Conservation (phyloP, 1,284 basidiomycete species). For the Ustilago vetiveriae region DNA sequence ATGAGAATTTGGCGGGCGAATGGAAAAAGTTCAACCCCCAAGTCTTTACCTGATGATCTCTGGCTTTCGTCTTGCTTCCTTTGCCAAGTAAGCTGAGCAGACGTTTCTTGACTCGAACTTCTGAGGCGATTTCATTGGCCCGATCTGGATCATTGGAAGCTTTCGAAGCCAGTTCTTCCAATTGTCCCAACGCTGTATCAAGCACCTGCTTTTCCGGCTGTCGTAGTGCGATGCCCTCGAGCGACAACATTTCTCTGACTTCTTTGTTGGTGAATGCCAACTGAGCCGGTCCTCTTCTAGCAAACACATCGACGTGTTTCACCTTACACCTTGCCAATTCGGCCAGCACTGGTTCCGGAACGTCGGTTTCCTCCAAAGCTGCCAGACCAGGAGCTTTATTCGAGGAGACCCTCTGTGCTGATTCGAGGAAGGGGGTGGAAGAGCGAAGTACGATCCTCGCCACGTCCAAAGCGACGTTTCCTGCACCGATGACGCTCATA, state of each 20-base stretch:
- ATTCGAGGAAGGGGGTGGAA: constrained; percentile 39
- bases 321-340: constrained; percentile 76
- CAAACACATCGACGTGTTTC: constrained; percentile 82
- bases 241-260: constrained; percentile 84
- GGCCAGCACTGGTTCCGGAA: constrained; percentile 80
- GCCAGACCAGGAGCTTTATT: constrained; percentile 67
- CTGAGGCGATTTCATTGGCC: constrained; percentile 31
- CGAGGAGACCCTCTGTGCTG: constrained; percentile 11
- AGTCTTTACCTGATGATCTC: constrained; percentile 18
- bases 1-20: constrained; percentile 51
- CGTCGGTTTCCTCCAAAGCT: constrained; percentile 79
- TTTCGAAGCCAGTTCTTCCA: constrained; percentile 44
- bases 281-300: constrained; percentile 85
- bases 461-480: constrained; percentile 94
- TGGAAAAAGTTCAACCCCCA: constrained; percentile 61
- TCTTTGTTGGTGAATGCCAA: constrained; percentile 95
- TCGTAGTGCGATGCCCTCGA: constrained; percentile 77
- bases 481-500: constrained; percentile 89
- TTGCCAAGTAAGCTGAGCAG: constrained; percentile 75
- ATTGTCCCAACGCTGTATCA: constrained; percentile 56
- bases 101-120: constrained; percentile 69
- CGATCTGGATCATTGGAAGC: constrained; percentile 1
- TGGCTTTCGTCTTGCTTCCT: constrained; percentile 72
- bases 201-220: constrained; percentile 66
- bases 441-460: constrained; percentile 83